These are phyloP conservation scores for Manihot esculenta DNA, from an alignment of 441 rosid species.

Conservation along the genomic window DNA sequence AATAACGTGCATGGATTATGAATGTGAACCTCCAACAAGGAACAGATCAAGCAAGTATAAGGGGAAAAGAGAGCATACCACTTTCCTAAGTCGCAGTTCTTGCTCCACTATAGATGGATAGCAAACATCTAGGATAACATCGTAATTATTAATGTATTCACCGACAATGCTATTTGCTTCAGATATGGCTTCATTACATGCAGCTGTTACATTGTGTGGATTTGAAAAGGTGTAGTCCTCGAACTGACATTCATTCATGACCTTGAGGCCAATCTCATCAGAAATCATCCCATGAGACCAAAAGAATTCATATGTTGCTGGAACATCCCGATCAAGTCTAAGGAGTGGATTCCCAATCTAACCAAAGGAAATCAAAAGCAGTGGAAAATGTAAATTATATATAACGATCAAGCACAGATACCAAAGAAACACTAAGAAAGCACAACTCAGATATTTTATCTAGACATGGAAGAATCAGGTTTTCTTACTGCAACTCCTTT, in stretches of 20 bases:
- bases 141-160: constrained; percentile 55
- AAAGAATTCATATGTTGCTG: constrained; percentile 66
- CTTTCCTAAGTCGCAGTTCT: constrained; percentile 64
- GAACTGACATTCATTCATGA: constrained; percentile 71
- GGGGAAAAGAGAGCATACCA: constrained; percentile 34
- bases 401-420: background rate
- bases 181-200: constrained; percentile 52
- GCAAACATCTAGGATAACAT: constrained; percentile 72
- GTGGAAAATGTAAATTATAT: background rate
- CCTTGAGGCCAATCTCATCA: constrained; percentile 69
- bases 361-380: constrained; percentile 11
- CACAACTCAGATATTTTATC: background rate
- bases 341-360: constrained; percentile 93
- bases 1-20: background rate
- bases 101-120: constrained; percentile 77
- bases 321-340: constrained; percentile 59
- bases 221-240: constrained; percentile 57
- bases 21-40: background rate
- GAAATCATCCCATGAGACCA: constrained; percentile 96
- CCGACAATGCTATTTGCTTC: constrained; percentile 50
- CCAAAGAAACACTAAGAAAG: too few relatives aligned
- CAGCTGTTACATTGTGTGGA: constrained; percentile 49
- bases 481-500: constrained; percentile 87
- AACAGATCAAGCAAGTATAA: background rate
- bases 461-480: constrained; percentile 3